Evolutionary conservation across 1,139 yeast species (phyloP).

Genomic region (Candida neerlandica): DNA sequence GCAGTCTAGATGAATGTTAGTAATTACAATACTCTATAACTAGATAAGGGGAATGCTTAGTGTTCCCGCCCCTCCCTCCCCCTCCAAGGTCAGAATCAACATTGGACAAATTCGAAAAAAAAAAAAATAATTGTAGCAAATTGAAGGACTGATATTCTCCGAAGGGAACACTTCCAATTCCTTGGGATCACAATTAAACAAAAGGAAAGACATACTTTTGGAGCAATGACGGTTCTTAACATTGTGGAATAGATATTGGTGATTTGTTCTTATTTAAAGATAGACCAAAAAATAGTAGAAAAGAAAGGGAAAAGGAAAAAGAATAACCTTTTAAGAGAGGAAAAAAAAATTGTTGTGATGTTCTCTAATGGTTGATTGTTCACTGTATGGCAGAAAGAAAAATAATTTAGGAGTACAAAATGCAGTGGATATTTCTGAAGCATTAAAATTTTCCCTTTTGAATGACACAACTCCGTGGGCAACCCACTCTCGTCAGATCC

Average conservation of each 20-base stretch:
- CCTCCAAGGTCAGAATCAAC: not conserved
- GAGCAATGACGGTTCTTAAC: constrained; percentile 31
- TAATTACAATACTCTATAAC: not conserved
- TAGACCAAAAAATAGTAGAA: not conserved
- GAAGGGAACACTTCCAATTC: not conserved
- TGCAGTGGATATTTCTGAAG: not conserved
- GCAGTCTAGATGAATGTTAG: constrained; percentile 25
- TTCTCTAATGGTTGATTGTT: constrained; percentile 2
- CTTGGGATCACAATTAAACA: not conserved
- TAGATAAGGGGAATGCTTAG: too few relatives aligned
- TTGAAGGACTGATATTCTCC: constrained; percentile 2
- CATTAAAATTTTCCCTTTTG: not conserved
- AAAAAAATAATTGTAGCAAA: constrained; percentile 2
- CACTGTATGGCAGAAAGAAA: not conserved
- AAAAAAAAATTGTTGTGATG: constrained; percentile 9
- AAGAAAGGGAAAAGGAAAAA: constrained; percentile 4
- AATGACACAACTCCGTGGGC: not conserved
- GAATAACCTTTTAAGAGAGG: constrained; percentile 1
- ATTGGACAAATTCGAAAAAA: not conserved
- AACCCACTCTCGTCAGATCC: too few relatives aligned
- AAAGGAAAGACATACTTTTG: constrained; percentile 25
- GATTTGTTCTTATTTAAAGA: not conserved
- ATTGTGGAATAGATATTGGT: constrained; percentile 17
- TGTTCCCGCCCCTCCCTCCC: not conserved
- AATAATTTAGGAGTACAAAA: not conserved